These are phyloP conservation scores for Coniosporium apollinis DNA, from an alignment of 495 filamentous ascomycete species.

Conservation along the genomic window DNA sequence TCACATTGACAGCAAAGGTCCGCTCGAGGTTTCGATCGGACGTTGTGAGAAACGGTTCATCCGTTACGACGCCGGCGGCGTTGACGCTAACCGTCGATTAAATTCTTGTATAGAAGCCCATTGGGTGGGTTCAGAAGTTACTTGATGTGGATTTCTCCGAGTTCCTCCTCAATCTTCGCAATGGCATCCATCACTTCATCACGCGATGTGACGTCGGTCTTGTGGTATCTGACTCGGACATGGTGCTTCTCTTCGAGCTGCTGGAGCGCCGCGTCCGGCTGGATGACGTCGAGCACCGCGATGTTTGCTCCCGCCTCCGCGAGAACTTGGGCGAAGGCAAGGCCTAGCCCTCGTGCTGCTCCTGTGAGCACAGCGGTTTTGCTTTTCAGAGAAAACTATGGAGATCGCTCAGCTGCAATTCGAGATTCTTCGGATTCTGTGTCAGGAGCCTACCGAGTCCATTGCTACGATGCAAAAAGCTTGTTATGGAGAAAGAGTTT, in stretches of 20 bases:
- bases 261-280: background rate
- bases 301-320: constrained; percentile 8
- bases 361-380: constrained; percentile 7
- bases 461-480: too few relatives aligned
- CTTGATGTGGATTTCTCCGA: constrained; percentile 5
- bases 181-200: background rate
- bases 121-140: background rate
- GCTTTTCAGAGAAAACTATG: constrained; percentile 7
- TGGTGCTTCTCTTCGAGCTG: constrained; percentile 1
- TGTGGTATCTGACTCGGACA: constrained; percentile 3
- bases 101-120: constrained; percentile 1
- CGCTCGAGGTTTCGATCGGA: background rate
- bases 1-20: background rate
- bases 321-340: constrained; percentile 2
- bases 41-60: background rate
- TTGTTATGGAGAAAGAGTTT: too few relatives aligned
- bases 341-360: constrained; percentile 6
- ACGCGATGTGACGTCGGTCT: constrained; percentile 1
- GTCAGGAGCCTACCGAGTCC: too few relatives aligned
- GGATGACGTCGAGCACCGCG: constrained; percentile 4
- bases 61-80: background rate
- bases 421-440: too few relatives aligned
- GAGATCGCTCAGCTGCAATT: too few relatives aligned
- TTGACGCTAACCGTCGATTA: background rate
- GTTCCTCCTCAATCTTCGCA: constrained; percentile 3